Conservation (phyloP, 257 asterid species). For the Penstemon newberryi region DNA sequence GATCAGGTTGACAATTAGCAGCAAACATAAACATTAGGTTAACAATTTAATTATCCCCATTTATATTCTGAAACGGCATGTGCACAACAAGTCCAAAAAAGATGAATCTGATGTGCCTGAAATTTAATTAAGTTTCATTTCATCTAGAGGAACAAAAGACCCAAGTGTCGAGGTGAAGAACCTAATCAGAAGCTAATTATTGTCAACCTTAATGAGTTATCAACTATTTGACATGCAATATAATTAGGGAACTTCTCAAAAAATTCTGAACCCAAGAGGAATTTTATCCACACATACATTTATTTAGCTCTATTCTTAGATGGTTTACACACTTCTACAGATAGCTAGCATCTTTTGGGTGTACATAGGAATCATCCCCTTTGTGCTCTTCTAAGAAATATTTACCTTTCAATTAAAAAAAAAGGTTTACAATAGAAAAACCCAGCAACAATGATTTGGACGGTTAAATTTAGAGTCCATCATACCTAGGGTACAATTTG, state of each 20-base stretch:
- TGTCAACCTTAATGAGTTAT: neutral
- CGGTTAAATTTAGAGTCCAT: neutral
- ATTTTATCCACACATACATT: too few species aligned
- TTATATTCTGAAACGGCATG: conserved; percentile 6
- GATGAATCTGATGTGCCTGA: too few species aligned
- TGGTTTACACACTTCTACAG: too few species aligned
- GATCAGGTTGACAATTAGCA: conserved; percentile 8
- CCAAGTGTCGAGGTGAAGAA: neutral
- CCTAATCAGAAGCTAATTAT: neutral
- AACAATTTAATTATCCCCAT: neutral
- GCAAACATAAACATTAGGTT: conserved; percentile 12
- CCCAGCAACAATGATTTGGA: neutral
- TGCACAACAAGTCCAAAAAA: neutral
- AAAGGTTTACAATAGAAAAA: neutral
- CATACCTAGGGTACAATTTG: neutral
- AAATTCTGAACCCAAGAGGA: neutral
- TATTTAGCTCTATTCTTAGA: too few species aligned
- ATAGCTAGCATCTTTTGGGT: too few species aligned
- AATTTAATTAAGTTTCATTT: neutral
- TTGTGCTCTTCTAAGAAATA: too few species aligned
- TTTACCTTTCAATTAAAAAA: too few species aligned
- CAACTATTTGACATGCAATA: neutral
- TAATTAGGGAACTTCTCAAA: neutral
- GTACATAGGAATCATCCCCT: too few species aligned
- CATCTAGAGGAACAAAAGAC: neutral